Conservation (phyloP, 768 basidiomycete species). For the Multifurca ochricompacta region DNA sequence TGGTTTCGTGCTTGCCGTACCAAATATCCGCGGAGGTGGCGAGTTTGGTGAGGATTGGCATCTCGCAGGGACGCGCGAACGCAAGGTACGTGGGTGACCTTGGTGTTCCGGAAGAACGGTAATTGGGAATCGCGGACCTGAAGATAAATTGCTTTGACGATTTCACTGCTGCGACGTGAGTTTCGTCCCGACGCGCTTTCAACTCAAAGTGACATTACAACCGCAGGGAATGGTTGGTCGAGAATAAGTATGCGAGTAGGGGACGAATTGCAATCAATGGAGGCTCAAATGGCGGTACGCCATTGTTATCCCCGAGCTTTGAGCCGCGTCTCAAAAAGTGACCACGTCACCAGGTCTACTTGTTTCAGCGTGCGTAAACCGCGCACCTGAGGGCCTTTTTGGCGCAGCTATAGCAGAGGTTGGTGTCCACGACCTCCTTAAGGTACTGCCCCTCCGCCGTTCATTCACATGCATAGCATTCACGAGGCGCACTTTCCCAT, state of each 20-base stretch:
- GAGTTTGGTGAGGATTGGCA: conserved; percentile 90
- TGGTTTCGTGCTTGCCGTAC: conserved; percentile 53
- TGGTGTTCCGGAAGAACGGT: background rate
- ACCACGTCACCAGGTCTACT: conserved; percentile 45
- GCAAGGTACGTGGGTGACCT: conserved; percentile 46
- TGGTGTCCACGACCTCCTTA: conserved; percentile 72
- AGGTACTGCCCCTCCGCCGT: conserved; percentile 37
- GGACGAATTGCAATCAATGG: conserved; percentile 75
- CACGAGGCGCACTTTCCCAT: background rate
- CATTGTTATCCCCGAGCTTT: background rate
- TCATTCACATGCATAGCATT: background rate
- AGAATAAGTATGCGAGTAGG: conserved; percentile 57
- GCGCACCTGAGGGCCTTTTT: conserved; percentile 65
- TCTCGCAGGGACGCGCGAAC: conserved; percentile 56
- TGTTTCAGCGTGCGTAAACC: conserved; percentile 78
- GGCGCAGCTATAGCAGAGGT: conserved; percentile 79
- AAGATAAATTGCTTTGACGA: conserved; percentile 74
- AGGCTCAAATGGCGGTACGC: conserved; percentile 70
- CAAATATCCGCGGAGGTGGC: conserved; percentile 47
- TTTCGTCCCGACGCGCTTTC: conserved; percentile 4
- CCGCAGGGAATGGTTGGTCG: conserved; percentile 58
- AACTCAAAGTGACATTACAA: background rate
- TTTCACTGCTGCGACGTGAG: conserved; percentile 75
- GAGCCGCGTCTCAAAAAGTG: background rate
- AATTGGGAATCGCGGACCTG: background rate